These are phyloP conservation scores for Capsicum pubescens DNA, from an alignment of 257 asterid genomes.

Conservation along the genomic window DNA sequence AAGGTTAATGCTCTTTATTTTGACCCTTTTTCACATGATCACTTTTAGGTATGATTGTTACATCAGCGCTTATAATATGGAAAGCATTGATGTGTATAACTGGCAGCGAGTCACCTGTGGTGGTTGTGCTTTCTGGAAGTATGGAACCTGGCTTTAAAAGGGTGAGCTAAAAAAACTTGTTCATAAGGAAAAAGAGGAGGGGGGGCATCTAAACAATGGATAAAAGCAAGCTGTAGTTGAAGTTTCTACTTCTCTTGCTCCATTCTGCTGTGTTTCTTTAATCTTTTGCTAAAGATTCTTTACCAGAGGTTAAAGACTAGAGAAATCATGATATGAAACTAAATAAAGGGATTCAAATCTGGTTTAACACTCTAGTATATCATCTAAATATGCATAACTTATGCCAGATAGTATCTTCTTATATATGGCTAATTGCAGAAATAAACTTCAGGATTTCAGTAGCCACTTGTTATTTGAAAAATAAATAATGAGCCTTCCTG, in stretches of 20 bases:
- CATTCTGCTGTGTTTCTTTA: neutral
- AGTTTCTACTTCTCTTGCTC: neutral
- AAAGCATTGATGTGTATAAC: constrained; percentile 95
- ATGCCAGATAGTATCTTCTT: constrained; percentile 17
- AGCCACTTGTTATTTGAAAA: constrained; percentile 11
- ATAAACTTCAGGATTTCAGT: neutral
- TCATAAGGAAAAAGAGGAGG: neutral
- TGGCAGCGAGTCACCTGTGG: constrained; percentile 99
- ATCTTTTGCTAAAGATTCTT: constrained; percentile 2
- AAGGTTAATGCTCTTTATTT: constrained; percentile 3
- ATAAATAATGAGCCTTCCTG: constrained; percentile 13
- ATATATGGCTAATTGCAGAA: neutral
- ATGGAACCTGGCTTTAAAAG: constrained; percentile 99
- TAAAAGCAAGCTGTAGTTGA: neutral
- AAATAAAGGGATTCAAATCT: constrained; percentile 4
- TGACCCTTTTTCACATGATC: constrained; percentile 17
- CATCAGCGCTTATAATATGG: constrained; percentile 98
- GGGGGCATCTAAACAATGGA: neutral
- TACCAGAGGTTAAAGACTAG: neutral
- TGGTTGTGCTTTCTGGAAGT: constrained; percentile 99
- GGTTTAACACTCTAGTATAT: neutral
- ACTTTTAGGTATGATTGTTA: constrained; percentile 88
- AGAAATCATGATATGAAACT: neutral
- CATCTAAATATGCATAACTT: neutral
- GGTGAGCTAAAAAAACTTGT: constrained; percentile 54